Percentiles rank a stretch among this genome's conserved stretches.
Evolutionary conservation across 495 filamentous ascomycete species (phyloP).

Genomic region (Aspergillus sparsus): DNA sequence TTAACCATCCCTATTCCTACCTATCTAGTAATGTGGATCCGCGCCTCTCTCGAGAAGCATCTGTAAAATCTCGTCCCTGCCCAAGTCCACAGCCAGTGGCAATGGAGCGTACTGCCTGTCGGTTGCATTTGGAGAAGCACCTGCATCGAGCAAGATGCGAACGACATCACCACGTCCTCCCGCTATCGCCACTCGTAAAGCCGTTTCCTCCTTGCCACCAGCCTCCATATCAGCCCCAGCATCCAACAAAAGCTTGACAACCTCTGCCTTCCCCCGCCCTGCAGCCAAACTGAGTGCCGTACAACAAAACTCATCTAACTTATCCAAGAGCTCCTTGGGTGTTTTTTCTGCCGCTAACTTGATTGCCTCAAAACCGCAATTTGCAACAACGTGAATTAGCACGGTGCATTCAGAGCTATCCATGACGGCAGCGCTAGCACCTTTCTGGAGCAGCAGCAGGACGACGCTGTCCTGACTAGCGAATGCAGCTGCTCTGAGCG

Average conservation of each 20-base stretch:
- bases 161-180: background rate
- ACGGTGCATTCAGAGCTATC: background rate
- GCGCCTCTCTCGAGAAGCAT: background rate
- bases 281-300: background rate
- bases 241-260: background rate
- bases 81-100: background rate
- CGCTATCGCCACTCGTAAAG: background rate
- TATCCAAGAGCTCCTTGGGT: background rate
- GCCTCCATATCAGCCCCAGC: background rate
- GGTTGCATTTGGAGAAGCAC: background rate
- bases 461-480: background rate
- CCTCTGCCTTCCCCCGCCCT: background rate
- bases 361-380: background rate
- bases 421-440: background rate
- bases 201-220: background rate
- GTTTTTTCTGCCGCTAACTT: background rate
- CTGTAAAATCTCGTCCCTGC: background rate
- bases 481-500: background rate
- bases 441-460: background rate
- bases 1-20: too few relatives aligned
- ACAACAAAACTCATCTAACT: background rate
- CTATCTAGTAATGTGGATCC: background rate
- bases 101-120: background rate
- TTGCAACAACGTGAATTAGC: background rate
- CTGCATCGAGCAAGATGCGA: background rate